These are phyloP conservation scores for Boletellus sp. DNA, from an alignment of 768 basidiomycete genomes.

Conservation along the genomic window DNA sequence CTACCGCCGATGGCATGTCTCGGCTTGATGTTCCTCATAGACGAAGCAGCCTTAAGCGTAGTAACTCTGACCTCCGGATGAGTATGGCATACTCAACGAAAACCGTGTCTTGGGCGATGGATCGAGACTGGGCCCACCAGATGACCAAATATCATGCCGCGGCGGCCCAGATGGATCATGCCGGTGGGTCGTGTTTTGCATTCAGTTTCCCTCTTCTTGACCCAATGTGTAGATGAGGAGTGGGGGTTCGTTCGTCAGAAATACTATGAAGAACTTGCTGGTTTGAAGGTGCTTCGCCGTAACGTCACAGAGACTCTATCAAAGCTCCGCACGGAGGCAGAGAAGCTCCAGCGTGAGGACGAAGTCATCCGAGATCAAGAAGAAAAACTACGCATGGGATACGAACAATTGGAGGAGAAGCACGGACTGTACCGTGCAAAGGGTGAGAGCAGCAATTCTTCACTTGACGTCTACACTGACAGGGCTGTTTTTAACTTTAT, in stretches of 20 bases:
- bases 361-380: constrained; percentile 41
- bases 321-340: constrained; percentile 37
- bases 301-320: constrained; percentile 45
- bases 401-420: constrained; percentile 39
- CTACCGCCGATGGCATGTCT: constrained; percentile 25
- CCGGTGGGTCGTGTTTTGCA: constrained; percentile 27
- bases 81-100: constrained; percentile 53
- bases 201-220: not conserved
- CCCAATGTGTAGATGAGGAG: constrained; percentile 43
- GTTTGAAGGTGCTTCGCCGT: constrained; percentile 52
- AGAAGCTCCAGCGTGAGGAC: constrained; percentile 41
- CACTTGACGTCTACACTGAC: constrained; percentile 2
- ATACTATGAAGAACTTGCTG: constrained; percentile 61
- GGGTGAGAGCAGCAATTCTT: constrained; percentile 26
- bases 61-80: constrained; percentile 42
- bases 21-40: constrained; percentile 41
- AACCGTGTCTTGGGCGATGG: constrained; percentile 74
- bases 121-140: constrained; percentile 55
- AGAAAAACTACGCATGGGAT: constrained; percentile 35
- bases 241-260: constrained; percentile 54
- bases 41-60: constrained; percentile 64
- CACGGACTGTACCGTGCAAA: constrained; percentile 41
- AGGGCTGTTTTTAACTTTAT: not conserved
- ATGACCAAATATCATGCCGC: constrained; percentile 46
- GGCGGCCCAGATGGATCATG: constrained; percentile 39